Conservation (phyloP, 2,329 filamentous ascomycete species). For the Fusarium hostae region DNA sequence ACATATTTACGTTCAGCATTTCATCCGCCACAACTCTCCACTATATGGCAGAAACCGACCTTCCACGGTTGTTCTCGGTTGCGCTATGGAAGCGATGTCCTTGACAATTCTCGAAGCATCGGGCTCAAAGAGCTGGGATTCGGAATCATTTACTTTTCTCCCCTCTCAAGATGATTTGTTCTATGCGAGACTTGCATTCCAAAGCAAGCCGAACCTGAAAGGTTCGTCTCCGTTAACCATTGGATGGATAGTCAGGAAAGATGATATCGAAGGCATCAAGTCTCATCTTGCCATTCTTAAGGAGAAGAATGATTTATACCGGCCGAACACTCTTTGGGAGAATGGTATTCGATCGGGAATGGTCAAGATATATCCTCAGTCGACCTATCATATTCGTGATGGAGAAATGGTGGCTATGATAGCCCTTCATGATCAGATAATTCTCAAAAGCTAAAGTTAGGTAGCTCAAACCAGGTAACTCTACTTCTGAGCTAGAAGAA, state of each 20-base stretch:
- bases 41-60: not conserved
- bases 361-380: not conserved
- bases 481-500: conserved; percentile 42
- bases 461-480: fast-evolving
- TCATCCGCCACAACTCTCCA: not conserved
- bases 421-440: conserved; percentile 1
- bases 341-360: not conserved
- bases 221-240: not conserved
- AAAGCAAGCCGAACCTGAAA: not conserved
- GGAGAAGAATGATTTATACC: not conserved
- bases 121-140: not conserved
- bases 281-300: conserved; percentile 1
- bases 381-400: not conserved
- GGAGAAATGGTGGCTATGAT: conserved; percentile 12
- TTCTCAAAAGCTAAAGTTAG: not conserved
- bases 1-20: conserved; percentile 14
- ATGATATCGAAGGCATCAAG: conserved; percentile 1
- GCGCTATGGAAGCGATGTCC: not conserved
- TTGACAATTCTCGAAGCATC: not conserved
- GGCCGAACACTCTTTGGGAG: not conserved
- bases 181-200: not conserved
- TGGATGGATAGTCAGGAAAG: conserved; percentile 7
- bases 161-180: not conserved
- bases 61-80: not conserved
- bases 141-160: not conserved